Evolutionary conservation across 2,329 filamentous ascomycete species (phyloP).

Genomic region (Fusarium illudens): DNA sequence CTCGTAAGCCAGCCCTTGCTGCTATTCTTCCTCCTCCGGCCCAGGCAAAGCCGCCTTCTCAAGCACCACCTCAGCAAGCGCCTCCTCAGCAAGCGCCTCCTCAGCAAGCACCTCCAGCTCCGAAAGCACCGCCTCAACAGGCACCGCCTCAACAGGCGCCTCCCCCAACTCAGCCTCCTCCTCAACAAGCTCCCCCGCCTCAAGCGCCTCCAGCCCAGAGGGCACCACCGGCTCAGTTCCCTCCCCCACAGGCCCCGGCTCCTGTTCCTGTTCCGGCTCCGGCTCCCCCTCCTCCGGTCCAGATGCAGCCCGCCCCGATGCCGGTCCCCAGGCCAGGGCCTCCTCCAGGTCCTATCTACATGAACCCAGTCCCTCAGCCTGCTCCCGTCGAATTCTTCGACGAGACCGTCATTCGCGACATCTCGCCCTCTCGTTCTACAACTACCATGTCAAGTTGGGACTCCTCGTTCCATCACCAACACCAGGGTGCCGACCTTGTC

Average conservation of each 20-base stretch:
- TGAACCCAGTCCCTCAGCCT: constrained; percentile 45
- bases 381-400: constrained; percentile 54
- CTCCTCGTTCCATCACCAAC: constrained; percentile 41
- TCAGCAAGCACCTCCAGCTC: constrained; percentile 17
- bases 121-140: constrained; percentile 46
- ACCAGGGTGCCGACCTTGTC: constrained; percentile 50
- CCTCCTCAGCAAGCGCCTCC: constrained; percentile 39
- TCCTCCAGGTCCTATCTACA: constrained; percentile 40
- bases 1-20: constrained; percentile 31
- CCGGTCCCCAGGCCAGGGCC: constrained; percentile 19
- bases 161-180: constrained; percentile 31
- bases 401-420: constrained; percentile 58
- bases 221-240: background rate
- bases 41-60: constrained; percentile 45
- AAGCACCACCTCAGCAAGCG: constrained; percentile 50
- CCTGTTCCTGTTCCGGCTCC: constrained; percentile 1
- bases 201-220: background rate
- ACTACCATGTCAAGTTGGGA: constrained; percentile 49
- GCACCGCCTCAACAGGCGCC: constrained; percentile 49
- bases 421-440: constrained; percentile 56
- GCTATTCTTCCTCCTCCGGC: constrained; percentile 46
- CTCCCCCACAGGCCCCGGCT: background rate
- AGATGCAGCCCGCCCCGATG: constrained; percentile 16
- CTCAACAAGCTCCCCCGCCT: constrained; percentile 13
- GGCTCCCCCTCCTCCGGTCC: constrained; percentile 1